Evolutionary conservation across 768 basidiomycete species (phyloP).

Genomic region (Dioszegia crocea): DNA sequence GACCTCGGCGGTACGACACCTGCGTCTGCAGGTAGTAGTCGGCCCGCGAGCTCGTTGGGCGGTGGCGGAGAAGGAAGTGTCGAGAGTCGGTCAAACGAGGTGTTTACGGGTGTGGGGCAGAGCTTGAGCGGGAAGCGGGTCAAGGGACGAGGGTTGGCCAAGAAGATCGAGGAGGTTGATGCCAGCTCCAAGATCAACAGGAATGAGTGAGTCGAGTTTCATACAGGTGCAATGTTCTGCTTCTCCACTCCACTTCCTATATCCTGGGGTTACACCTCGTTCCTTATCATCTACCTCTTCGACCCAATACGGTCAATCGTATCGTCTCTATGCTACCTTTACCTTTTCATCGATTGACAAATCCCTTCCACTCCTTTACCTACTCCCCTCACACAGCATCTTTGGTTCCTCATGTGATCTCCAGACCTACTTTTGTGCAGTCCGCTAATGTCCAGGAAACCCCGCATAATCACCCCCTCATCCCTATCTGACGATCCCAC

Average conservation of each 20-base stretch:
- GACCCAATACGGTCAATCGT: too few relatives aligned
- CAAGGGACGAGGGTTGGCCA: constrained; percentile 86
- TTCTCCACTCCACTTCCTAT: too few relatives aligned
- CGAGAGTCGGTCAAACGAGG: constrained; percentile 55
- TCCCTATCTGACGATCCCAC: constrained; percentile 63
- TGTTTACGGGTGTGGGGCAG: constrained; percentile 92
- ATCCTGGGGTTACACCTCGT: too few relatives aligned
- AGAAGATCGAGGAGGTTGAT: constrained; percentile 72
- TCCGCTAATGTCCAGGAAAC: constrained; percentile 58
- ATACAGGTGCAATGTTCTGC: too few relatives aligned
- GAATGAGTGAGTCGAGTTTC: constrained; percentile 69
- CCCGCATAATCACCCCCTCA: constrained; percentile 75
- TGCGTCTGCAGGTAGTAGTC: constrained; percentile 76
- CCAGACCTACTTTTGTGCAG: too few relatives aligned
- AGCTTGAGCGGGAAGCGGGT: constrained; percentile 85
- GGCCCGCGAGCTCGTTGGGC: constrained; percentile 57
- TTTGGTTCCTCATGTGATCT: not conserved
- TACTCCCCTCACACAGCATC: not conserved
- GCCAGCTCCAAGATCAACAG: constrained; percentile 81
- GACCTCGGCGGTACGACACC: constrained; percentile 60
- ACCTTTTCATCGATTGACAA: not conserved
- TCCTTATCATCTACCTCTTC: too few relatives aligned
- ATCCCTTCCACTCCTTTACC: not conserved
- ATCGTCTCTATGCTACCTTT: not conserved
- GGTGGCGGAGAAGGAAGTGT: constrained; percentile 6